Conservation (phyloP, 768 basidiomycete species). For the Gymnopilus dilepis region DNA sequence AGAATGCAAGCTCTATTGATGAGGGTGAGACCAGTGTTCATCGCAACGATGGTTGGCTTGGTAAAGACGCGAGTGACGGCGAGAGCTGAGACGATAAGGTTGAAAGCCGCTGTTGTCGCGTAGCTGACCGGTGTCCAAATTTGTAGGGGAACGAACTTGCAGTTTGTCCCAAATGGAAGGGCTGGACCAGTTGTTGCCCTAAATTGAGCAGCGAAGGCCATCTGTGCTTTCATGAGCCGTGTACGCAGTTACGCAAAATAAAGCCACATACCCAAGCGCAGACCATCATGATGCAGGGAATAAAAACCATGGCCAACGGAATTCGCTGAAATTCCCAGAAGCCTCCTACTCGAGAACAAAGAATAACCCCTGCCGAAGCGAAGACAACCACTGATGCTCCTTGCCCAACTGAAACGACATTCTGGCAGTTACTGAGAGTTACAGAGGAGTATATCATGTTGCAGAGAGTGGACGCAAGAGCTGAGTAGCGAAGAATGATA, state of each 20-base stretch:
- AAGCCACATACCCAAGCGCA: constrained; percentile 35
- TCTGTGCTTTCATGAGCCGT: constrained; percentile 21
- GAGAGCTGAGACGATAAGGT: constrained; percentile 32
- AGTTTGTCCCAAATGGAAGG: constrained; percentile 39
- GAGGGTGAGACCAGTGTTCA: constrained; percentile 28
- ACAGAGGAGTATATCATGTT: constrained; percentile 34
- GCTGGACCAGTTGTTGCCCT: constrained; percentile 28
- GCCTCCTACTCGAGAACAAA: constrained; percentile 37
- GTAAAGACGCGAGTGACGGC: constrained; percentile 29
- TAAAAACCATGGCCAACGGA: constrained; percentile 27
- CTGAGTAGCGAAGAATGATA: constrained; percentile 38
- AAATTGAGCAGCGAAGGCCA: constrained; percentile 37
- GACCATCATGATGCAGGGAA: constrained; percentile 33
- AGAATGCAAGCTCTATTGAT: constrained; percentile 36
- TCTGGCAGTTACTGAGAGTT: constrained; percentile 34
- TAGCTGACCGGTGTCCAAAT: constrained; percentile 40
- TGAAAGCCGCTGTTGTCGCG: constrained; percentile 36
- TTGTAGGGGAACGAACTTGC: constrained; percentile 35
- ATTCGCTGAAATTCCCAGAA: constrained; percentile 37
- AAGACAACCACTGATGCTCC: constrained; percentile 35
- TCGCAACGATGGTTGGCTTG: constrained; percentile 24
- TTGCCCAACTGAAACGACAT: constrained; percentile 34
- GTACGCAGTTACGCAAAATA: background rate
- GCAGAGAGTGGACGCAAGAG: constrained; percentile 34
- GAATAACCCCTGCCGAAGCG: constrained; percentile 36